Percentiles rank a stretch among this genome's conserved stretches.
Evolutionary conservation across 371 early-diverging fungal genomes (phyloP).

Genomic region (Funneliformis caledonium): DNA sequence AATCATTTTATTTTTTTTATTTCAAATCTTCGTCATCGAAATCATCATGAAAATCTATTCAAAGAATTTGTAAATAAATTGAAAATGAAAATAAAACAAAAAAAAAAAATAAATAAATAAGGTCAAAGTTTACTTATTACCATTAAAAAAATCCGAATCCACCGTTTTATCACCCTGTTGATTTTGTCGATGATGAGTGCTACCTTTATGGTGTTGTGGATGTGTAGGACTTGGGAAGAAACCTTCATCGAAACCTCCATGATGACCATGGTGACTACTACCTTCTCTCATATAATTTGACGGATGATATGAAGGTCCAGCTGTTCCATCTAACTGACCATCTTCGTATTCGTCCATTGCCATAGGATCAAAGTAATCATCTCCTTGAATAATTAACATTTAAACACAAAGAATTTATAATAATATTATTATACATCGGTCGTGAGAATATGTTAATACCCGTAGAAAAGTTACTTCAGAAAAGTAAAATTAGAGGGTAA

Average conservation of each 20-base stretch:
- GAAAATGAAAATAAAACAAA: not conserved
- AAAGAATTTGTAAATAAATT: not conserved
- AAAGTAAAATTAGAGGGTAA: not conserved
- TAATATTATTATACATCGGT: not conserved
- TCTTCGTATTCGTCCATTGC: slow-evolving; percentile 35
- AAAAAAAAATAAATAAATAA: not conserved
- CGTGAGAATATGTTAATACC: not conserved
- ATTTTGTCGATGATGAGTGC: slow-evolving; percentile 32
- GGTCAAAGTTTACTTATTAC: not conserved
- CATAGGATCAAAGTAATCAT: slow-evolving; percentile 37
- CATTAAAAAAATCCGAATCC: slow-evolving; percentile 39
- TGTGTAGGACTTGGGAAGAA: slow-evolving; percentile 25
- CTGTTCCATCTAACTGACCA: not conserved
- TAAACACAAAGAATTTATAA: not conserved
- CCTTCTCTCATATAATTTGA: not conserved
- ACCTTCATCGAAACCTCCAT: slow-evolving; percentile 28
- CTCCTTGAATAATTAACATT: not conserved
- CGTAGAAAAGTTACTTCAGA: not conserved
- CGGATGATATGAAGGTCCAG: slow-evolving; percentile 21
- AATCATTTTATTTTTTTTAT: slow-evolving; percentile 2
- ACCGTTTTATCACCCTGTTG: slow-evolving; percentile 34
- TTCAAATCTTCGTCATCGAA: slow-evolving; percentile 40
- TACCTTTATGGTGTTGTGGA: slow-evolving; percentile 20
- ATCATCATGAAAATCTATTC: slow-evolving; percentile 37
- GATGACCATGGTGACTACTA: not conserved